Evolutionary conservation across 1,139 yeast genomes (phyloP), one percentile per base, ranked within the genome.

Genomic region (Martiniozyma asiatica): DNA sequence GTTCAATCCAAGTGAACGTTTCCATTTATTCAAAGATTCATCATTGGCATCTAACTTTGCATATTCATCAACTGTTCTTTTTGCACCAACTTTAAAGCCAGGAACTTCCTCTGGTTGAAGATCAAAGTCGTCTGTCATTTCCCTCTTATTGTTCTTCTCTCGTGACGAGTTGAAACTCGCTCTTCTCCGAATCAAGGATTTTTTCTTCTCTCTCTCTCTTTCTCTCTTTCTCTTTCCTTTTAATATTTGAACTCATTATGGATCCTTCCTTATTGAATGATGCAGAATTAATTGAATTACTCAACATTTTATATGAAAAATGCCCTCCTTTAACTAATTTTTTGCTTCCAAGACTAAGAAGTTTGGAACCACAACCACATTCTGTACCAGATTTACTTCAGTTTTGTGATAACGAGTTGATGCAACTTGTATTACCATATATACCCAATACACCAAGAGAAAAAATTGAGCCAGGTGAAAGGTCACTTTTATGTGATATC

Each of bases 1-100:
- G 37, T 60, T 63, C 38, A 85, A 62, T 1, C 97, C 97, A 24
- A 87, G 62, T 2, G 94, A 79, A 35, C 77, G 84, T 57, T 87
- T 87, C 97, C 97, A 87, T 54, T 81, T 82, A 41, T 80, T 82
- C 43, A 87, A 63, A 25, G 93, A 78, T 55, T 82, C 95, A 51
- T 85, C 97, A 44, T 84, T 82, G 6, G 92, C 92, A 51, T 85
- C 97, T 43, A 85, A 56, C 38, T 74, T 68, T 38, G 80, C 71
- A 56, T 85, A 85, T 52, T 85, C 95, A 30, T 72, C 87, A 34
- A 85, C 67, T 21, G 94, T 80, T 52, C 84, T 84, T 62, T 84
- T 84, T 40, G 78, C 89, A 5, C 81, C 71, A 15, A 84, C 89
- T 40, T 70, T 73, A 63, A 82, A 85, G 9, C 77, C 78, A 42